These are phyloP conservation scores for Marasmius tenuissimus DNA, from an alignment of 1,284 basidiomycete genomes.

Conservation along the genomic window DNA sequence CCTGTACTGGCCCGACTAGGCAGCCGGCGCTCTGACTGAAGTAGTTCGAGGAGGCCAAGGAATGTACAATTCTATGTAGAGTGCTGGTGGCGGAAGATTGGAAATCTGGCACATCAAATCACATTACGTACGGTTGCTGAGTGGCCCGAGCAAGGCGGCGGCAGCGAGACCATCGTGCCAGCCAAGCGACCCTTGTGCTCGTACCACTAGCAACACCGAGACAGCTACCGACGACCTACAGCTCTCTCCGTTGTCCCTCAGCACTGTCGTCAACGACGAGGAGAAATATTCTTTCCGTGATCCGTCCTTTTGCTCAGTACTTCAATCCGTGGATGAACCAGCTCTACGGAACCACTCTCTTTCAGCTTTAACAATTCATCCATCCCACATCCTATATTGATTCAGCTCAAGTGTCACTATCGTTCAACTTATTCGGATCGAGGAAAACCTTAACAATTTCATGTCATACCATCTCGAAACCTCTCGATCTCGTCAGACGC, in stretches of 20 bases:
- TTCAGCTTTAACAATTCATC: background rate
- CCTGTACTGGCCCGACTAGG: no score
- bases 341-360: background rate
- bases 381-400: background rate
- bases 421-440: background rate
- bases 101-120: no score
- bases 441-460: constrained; percentile 48
- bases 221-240: background rate
- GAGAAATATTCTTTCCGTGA: background rate
- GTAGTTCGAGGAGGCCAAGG: no score
- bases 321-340: background rate
- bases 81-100: no score
- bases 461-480: constrained; percentile 61
- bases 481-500: constrained; percentile 61
- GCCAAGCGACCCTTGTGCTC: background rate
- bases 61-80: no score
- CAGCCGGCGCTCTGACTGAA: no score
- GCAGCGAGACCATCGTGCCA: background rate
- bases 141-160: background rate
- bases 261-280: background rate
- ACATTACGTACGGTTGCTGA: background rate
- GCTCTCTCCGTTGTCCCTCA: background rate
- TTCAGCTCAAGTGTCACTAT: background rate
- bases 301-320: background rate
- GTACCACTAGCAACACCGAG: background rate